Evolutionary conservation across 805 yeast species (phyloP).

Genomic region (Candida ulmi): DNA sequence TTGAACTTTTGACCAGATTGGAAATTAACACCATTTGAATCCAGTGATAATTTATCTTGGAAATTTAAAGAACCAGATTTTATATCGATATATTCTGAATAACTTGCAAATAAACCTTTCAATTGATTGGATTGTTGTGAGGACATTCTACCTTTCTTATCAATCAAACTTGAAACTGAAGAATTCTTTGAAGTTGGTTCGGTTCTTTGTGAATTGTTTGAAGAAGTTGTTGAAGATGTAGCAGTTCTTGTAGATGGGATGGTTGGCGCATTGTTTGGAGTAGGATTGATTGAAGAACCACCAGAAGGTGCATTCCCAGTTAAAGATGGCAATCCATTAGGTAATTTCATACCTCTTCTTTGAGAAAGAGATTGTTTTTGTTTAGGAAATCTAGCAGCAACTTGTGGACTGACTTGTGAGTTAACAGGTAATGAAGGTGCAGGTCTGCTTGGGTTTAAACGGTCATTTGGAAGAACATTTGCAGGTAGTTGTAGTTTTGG

Average conservation of each 20-base stretch:
- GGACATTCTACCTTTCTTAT: conserved; percentile 18
- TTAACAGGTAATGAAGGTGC: conserved; percentile 25
- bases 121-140: conserved; percentile 24
- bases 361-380: conserved; percentile 73
- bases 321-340: conserved; percentile 75
- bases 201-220: background rate
- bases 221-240: conserved; percentile 1
- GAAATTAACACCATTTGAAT: conserved; percentile 89
- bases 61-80: conserved; percentile 89
- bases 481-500: background rate
- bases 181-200: conserved; percentile 2
- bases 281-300: too few relatives aligned
- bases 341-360: conserved; percentile 83
- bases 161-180: conserved; percentile 20
- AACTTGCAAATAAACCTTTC: conserved; percentile 72
- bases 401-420: conserved; percentile 68
- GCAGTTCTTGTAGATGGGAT: conserved; percentile 24
- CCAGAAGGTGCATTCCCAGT: too few relatives aligned
- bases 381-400: conserved; percentile 75
- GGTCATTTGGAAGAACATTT: background rate
- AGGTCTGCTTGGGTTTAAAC: conserved; percentile 22
- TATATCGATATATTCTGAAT: conserved; percentile 83
- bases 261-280: conserved; percentile 17
- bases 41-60: conserved; percentile 88
- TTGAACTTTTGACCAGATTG: conserved; percentile 82